Conservation (phyloP, 1,284 basidiomycete genomes). For the Meira nashicola region DNA sequence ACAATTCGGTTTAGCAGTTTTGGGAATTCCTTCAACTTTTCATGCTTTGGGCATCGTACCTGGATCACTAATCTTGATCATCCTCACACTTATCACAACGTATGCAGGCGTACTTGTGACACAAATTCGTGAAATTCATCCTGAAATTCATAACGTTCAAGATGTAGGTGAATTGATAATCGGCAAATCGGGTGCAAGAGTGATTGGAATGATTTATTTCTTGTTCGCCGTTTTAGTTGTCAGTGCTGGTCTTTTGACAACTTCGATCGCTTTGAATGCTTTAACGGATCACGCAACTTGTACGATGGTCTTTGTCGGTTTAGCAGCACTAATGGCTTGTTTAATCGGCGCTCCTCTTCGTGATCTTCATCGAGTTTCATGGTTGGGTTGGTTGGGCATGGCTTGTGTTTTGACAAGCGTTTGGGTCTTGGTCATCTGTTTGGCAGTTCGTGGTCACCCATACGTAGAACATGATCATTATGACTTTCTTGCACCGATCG, state of each 20-base stretch:
- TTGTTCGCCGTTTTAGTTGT: neutral
- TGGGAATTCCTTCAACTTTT: slow-evolving; percentile 8
- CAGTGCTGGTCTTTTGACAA: slow-evolving; percentile 5
- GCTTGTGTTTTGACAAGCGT: slow-evolving; percentile 1
- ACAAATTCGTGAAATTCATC: slow-evolving; percentile 4
- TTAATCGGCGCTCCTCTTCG: neutral
- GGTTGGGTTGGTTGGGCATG: slow-evolving; percentile 6
- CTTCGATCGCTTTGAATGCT: slow-evolving; percentile 8
- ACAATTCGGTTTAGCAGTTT: slow-evolving; percentile 7
- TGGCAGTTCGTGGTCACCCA: no score
- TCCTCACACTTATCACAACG: neutral
- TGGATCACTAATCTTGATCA: slow-evolving; percentile 5
- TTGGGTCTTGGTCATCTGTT: neutral
- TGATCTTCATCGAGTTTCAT: neutral
- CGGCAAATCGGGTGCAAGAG: neutral
- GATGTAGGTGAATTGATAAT: slow-evolving; percentile 4
- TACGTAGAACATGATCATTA: no score
- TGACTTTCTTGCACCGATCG: no score
- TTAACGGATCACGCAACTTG: slow-evolving; percentile 2
- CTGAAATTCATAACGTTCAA: neutral
- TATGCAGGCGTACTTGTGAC: neutral
- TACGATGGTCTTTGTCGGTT: slow-evolving; percentile 8
- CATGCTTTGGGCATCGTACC: slow-evolving; percentile 6
- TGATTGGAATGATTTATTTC: neutral
- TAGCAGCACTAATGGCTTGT: neutral